phyloP scores from a whole-genome alignment of 179 eudicot genomes.

The Spergularia azorica region DNA sequence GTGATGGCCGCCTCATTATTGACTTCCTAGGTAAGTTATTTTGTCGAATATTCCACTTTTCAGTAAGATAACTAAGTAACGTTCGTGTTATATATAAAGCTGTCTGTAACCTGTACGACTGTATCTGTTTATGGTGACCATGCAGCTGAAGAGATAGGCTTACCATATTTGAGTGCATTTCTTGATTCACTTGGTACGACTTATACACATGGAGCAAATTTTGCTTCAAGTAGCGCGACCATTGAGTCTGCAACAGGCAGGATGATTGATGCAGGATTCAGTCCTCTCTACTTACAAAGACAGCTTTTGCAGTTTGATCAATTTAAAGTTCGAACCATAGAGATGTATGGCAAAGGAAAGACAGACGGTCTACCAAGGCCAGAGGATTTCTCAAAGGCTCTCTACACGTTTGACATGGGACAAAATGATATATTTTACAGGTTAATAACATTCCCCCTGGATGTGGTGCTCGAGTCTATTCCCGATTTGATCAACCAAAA shows the following conservation, averaged over 20 bases:
- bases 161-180: constrained; percentile 74
- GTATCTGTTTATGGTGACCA: background rate
- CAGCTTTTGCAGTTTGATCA: constrained; percentile 59
- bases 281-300: constrained; percentile 70
- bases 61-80: too few relatives aligned
- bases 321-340: constrained; percentile 48
- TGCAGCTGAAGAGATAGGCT: constrained; percentile 53
- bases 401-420: constrained; percentile 67
- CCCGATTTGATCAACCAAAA: constrained; percentile 49
- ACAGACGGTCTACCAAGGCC: constrained; percentile 43
- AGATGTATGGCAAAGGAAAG: constrained; percentile 47
- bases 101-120: too few relatives aligned
- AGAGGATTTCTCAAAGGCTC: constrained; percentile 54
- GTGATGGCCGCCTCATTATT: constrained; percentile 66
- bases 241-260: constrained; percentile 50
- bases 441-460: constrained; percentile 37
- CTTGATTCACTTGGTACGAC: constrained; percentile 58
- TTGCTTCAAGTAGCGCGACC: constrained; percentile 73
- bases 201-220: constrained; percentile 74
- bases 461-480: constrained; percentile 39
- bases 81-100: too few relatives aligned
- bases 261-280: constrained; percentile 47
- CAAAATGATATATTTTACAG: constrained; percentile 59
- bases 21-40: constrained; percentile 62
- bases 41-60: too few relatives aligned